Base-by-base conservation (phyloP, 2,329 filamentous ascomycete species). In the Hymenotorrendiella dingleyae region DNA sequence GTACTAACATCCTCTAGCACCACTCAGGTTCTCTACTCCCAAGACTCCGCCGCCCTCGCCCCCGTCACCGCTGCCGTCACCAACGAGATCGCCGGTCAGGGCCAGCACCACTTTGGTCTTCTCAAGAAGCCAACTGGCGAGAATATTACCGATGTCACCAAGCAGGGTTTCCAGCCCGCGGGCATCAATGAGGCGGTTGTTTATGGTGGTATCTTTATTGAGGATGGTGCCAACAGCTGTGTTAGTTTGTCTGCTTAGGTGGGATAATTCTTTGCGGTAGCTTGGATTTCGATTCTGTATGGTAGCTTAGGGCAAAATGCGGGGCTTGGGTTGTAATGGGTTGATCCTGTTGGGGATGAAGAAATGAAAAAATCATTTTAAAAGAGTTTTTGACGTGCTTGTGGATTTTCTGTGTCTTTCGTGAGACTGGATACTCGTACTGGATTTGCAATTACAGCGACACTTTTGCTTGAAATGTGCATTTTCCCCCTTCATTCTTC, bases 51-150 rank as follows among this genome's bases (percentile, higher is more conserved):
- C 2, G 58, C 69, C 0, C 70, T 82, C 22, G 61, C 66, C 23
- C 57, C 64, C 1, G 70, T 73, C n/a, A 74, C 68, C 1, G 59
- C 64, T 14, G 62, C 69, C 0, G 54, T 73, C 0, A 17, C 61
- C 29, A 76, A 76, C 51, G 67, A 78, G 50, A 65, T 78, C 42
- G 66, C 67, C 29, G 78, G 78, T 4, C 68, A 72, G 42, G 78
- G 78, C 17, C 76, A 81, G 57, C 80, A 71, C 59, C 78, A 82
- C 57, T 71, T 82, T 39, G 78, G 78, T 26, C 57, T 80, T 1
- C 64, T 82, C 45, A 82, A 82, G 70, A 81, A 80, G 67, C 70
- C 73, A 5, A 54, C 50, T 6, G 49, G 55, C n/a, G 47, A 47
- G 10, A 42, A 42, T 67, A 72, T 36, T 66, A 72, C 41, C 49